A percentile compares a stretch with the other conserved stretches of the same genome.
phyloP scores from a whole-genome alignment of 208 protist species.

The Trypanosoma melophagium region DNA sequence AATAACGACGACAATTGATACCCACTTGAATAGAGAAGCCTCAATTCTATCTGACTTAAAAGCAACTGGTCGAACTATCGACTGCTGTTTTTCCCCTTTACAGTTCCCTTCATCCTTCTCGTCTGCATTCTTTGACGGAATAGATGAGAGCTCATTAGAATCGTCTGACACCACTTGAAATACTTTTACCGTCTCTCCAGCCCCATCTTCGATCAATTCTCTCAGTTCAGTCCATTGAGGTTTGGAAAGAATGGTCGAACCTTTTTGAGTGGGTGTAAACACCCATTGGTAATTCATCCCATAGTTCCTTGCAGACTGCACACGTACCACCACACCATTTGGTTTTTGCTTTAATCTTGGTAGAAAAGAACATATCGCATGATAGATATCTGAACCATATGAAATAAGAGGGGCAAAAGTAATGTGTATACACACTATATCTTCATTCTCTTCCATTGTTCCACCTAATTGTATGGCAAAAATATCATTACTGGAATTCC shows the following conservation, averaged over 20 bases:
- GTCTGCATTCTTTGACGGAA: not conserved
- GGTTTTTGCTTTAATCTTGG: constrained; percentile 11
- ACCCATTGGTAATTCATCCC: constrained; percentile 27
- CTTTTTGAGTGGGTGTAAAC: constrained; percentile 5
- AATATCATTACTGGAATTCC: constrained; percentile 3
- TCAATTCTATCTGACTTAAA: not conserved
- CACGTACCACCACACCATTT: constrained; percentile 9
- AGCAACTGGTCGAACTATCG: not conserved
- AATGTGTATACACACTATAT: constrained; percentile 22
- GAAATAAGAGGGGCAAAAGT: constrained; percentile 20
- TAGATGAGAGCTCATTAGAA: too few relatives aligned
- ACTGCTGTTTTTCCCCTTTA: not conserved
- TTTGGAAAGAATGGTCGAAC: not conserved
- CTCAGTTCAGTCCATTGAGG: constrained; percentile 29
- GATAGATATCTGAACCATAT: constrained; percentile 24
- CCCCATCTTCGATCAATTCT: constrained; percentile 58
- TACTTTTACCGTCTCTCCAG: constrained; percentile 27
- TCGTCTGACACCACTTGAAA: constrained; percentile 23
- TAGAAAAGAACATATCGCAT: constrained; percentile 17
- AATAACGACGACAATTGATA: not conserved
- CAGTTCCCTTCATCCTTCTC: constrained; percentile 76
- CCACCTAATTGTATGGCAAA: constrained; percentile 25
- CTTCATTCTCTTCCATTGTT: not conserved
- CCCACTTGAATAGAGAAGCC: not conserved
- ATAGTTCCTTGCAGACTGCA: constrained; percentile 18